Percentiles rank a stretch among this genome's conserved stretches.
These are phyloP conservation scores for Rhizoclosmatium globosum DNA, from an alignment of 192 early-diverging fungal species.

Conservation along the genomic window DNA sequence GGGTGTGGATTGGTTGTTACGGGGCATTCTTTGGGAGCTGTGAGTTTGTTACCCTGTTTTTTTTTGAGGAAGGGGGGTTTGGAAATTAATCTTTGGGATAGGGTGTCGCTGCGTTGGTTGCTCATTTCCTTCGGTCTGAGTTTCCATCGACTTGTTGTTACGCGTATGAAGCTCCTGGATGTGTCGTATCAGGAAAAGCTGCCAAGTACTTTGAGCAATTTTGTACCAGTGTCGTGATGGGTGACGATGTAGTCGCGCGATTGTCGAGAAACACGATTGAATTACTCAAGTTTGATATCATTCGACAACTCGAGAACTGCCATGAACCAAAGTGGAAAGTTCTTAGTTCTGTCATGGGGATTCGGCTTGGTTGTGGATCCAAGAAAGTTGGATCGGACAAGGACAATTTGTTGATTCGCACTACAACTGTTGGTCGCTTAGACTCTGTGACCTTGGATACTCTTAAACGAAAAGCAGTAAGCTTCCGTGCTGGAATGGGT, in stretches of 20 bases:
- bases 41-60: conserved; percentile 3
- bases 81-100: background rate
- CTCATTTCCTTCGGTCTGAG: conserved; percentile 35
- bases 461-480: conserved; percentile 8
- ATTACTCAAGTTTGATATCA: conserved; percentile 49
- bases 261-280: conserved; percentile 42
- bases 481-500: conserved; percentile 20
- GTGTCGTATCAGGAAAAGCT: conserved; percentile 30
- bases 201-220: conserved; percentile 45
- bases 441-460: conserved; percentile 16
- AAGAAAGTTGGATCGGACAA: background rate
- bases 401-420: conserved; percentile 17
- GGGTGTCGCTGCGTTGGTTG: conserved; percentile 48
- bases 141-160: conserved; percentile 42
- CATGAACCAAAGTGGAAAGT: conserved; percentile 50
- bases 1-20: conserved; percentile 48
- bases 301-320: conserved; percentile 35
- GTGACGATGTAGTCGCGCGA: conserved; percentile 51
- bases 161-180: conserved; percentile 44
- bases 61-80: background rate
- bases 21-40: conserved; percentile 55
- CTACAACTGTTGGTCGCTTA: conserved; percentile 23
- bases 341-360: conserved; percentile 37
- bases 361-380: conserved; percentile 1
- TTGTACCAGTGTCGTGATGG: conserved; percentile 48